Evolutionary conservation across 331 rosid genomes (phyloP), one percentile per base, ranked within the genome.

Genomic region (Stylosanthes scabra): DNA sequence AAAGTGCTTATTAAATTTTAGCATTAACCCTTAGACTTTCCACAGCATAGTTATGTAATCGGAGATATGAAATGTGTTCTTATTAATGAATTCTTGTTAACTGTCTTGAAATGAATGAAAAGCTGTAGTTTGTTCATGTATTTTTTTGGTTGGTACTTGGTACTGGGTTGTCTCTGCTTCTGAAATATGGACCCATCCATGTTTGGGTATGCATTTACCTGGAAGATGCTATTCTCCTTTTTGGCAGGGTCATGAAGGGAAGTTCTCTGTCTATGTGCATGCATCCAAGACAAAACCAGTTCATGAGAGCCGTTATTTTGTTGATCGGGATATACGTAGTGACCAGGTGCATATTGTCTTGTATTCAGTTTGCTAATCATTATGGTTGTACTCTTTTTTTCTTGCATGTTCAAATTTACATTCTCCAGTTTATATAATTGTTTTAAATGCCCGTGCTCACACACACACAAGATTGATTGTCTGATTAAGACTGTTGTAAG

Each of bases 161-260:
- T 59, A 50, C 61, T 15, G 52, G 39, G 39, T 11, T 75, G 3
- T 28, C 47, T 20, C 14, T 67, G 58, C 75, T 59, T 66, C 51
- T 55, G 59, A 65, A 16, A 52, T 65, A 47, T 45, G 58, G 60
- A 20, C 50, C 47, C 29, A 44, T 72, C 71, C 34, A 63, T 58
- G 63, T 58, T 68, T 63, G 50, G 11, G 13, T 58, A 52, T 67
- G 51, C 63, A 73, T 68, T 80, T 58, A 80, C 70, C 65, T 68
- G 16, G 56, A 80, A 68, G 63, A 63, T 67, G 66, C 74, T 70
- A 37, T 65, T 74, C 64, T 66, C 60, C 57, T 72, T 79, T 60
- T 78, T 84, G 69, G 68, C 97, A 96, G 99, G 99, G 98, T 77
- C 98, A 96, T 76, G 99, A 96, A 74, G 99, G 92, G 63, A 96